Evolutionary conservation across 805 yeast species (phyloP).

Genomic region (Pichia manshurica): DNA sequence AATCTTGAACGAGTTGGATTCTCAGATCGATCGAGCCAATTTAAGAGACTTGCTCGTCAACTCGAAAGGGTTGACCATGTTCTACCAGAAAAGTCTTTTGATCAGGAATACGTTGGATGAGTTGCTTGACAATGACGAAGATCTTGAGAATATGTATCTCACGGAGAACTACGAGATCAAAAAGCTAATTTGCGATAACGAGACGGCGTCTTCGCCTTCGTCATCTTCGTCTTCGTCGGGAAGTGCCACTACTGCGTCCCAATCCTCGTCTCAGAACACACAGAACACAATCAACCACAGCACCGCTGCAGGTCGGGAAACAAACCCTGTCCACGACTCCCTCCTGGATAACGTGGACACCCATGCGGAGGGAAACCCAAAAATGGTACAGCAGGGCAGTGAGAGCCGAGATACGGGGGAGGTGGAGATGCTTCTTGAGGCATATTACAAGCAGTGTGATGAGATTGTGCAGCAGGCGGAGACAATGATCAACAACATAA

Average conservation of each 20-base stretch:
- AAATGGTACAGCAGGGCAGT: slow-evolving; percentile 4
- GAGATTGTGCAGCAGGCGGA: slow-evolving; percentile 91
- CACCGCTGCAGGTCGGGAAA: no score
- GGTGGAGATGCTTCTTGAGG: slow-evolving; percentile 79
- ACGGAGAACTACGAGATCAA: slow-evolving; percentile 34
- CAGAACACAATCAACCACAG: no score
- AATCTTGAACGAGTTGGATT: slow-evolving; percentile 67
- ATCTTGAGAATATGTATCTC: slow-evolving; percentile 71
- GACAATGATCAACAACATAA: slow-evolving; percentile 73
- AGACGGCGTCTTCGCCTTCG: not conserved
- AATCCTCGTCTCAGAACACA: no score
- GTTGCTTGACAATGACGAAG: slow-evolving; percentile 80
- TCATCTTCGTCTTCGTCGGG: no score
- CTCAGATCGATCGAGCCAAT: slow-evolving; percentile 69
- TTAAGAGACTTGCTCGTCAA: slow-evolving; percentile 66
- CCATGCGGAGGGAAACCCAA: not conserved
- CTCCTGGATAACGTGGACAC: not conserved
- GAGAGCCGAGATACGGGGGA: slow-evolving; percentile 44
- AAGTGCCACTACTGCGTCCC: no score
- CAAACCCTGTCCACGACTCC: not conserved
- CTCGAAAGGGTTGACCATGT: slow-evolving; percentile 64
- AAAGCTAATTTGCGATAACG: slow-evolving; percentile 11
- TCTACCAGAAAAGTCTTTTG: slow-evolving; percentile 68
- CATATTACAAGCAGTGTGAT: slow-evolving; percentile 87
- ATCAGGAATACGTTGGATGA: slow-evolving; percentile 82